A percentile compares a stretch with the other conserved stretches of the same genome.
Conservation (phyloP, 345 rosid species). For the Eucalyptus curtisii region DNA sequence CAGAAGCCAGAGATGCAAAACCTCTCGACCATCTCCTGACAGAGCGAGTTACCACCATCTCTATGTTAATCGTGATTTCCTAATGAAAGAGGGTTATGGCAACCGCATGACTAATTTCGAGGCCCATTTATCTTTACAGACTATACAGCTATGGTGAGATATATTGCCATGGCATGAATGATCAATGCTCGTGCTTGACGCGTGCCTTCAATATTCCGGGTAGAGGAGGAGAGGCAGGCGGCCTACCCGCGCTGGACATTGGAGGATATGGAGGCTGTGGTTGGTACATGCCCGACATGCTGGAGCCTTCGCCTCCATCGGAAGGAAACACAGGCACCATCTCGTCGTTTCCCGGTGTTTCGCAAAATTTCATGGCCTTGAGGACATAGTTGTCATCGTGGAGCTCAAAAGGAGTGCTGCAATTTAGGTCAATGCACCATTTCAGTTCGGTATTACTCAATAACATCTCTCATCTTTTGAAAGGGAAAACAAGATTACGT, state of each 20-base stretch:
- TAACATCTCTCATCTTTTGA: neutral
- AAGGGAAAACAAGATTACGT: neutral
- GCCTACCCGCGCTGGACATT: slow-evolving; percentile 22
- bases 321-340: slow-evolving; percentile 11
- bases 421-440: neutral
- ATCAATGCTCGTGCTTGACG: slow-evolving; percentile 68
- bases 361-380: slow-evolving; percentile 85
- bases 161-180: neutral
- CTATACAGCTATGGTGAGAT: slow-evolving; percentile 31
- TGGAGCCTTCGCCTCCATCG: slow-evolving; percentile 44
- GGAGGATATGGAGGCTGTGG: slow-evolving; percentile 29
- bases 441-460: neutral
- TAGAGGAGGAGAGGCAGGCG: slow-evolving; percentile 45
- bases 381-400: slow-evolving; percentile 95
- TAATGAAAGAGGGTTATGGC: neutral
- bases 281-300: slow-evolving; percentile 35
- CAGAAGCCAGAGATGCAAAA: neutral
- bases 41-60: neutral
- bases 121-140: slow-evolving; percentile 33
- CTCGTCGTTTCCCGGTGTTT: slow-evolving; percentile 36
- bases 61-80: neutral
- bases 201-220: slow-evolving; percentile 60
- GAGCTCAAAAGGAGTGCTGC: slow-evolving; percentile 98
- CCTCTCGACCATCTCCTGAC: neutral
- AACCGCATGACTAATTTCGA: neutral